Evolutionary conservation across 2,329 filamentous ascomycete species (phyloP), one percentile per base, ranked within the genome.

Genomic region (Calonectria honghensis): DNA sequence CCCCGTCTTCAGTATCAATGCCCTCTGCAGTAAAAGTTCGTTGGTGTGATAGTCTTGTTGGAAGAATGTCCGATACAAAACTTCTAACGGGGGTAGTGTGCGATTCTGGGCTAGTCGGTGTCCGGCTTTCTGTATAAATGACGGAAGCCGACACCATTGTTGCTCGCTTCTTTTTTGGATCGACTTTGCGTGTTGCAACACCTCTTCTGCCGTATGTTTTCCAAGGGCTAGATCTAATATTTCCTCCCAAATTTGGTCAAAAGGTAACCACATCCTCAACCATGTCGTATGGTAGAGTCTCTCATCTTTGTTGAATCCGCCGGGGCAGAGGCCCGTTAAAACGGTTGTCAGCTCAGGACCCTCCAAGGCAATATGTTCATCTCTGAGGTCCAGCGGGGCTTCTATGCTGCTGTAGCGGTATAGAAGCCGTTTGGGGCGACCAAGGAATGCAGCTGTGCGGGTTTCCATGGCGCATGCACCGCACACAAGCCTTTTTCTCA

Each of bases 231-330:
- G 14, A 24, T 71, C 61, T 14, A 71, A 29, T 13, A 71, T 65
- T 9, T 65, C 59, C n/a, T 71, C 68, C 18, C 68, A 50, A 24
- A 71, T 51, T 24, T 37, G 68, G 6, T 64, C 68, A 51, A 71
- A 71, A 27, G 61, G 68, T n/a, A 65, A 29, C 68, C 68, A 71
- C 4, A 37, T 39, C 7, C 59, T 57, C 14, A 71, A 35, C 68
- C 61, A 66, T n/a, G 68, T 66, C 3, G 68, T 65, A 16, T 48
- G 68, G 35, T 65, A 66, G 29, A 71, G 35, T 9, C 48, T 61
- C 37, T 52, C 11, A 6, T 32, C 35, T 13, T 45, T 57, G 29
- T 64, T 57, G 13, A 71, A 65, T 11, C 61, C 68, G 27, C 32
- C 27, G 2, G 50, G 29, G 11, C 50, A 27, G n/a, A 71, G 39